Percentiles rank a stretch among this genome's conserved stretches.
phyloP scores from a whole-genome alignment of 2,329 filamentous ascomycete species.

The Colletotrichum camelliae region DNA sequence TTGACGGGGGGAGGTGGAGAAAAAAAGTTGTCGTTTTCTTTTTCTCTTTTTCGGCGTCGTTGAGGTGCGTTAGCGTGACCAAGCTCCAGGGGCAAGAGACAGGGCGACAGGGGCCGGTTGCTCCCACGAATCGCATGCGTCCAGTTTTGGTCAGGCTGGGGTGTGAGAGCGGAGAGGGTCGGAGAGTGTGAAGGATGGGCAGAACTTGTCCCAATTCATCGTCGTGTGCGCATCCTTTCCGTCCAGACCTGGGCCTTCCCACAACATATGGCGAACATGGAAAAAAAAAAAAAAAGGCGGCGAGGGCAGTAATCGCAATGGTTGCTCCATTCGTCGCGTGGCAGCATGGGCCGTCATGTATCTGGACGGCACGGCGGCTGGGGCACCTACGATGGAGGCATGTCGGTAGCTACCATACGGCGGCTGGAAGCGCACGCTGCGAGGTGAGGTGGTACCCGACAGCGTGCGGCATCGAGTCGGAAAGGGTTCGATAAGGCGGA shows the following conservation, averaged over 20 bases:
- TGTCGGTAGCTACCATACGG: not conserved
- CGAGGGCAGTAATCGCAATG: conserved; percentile 12
- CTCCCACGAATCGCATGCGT: conserved; percentile 9
- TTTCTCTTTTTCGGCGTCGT: conserved; percentile 1
- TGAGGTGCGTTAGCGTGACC: conserved; percentile 17
- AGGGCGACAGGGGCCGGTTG: conserved; percentile 21
- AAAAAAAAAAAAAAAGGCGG: not conserved
- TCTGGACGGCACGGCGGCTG: not conserved
- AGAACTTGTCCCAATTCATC: conserved; percentile 9
- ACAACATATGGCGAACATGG: not conserved
- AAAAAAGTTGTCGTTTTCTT: not conserved
- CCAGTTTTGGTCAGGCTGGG: not conserved
- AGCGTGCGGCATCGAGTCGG: not conserved
- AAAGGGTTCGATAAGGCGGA: not conserved
- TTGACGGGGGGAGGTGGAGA: not conserved
- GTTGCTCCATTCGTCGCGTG: conserved; percentile 22
- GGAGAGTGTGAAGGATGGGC: not conserved
- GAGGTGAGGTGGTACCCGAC: not conserved
- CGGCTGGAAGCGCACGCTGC: not conserved
- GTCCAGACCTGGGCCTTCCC: conserved; percentile 6
- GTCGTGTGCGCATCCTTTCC: not conserved
- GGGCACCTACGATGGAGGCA: not conserved
- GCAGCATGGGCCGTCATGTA: conserved; percentile 4
- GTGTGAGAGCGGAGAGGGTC: not conserved
- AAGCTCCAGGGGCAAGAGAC: conserved; percentile 4